Evolutionary conservation across 2,329 filamentous ascomycete species (phyloP).

Genomic region (Gnomoniopsis sp.): DNA sequence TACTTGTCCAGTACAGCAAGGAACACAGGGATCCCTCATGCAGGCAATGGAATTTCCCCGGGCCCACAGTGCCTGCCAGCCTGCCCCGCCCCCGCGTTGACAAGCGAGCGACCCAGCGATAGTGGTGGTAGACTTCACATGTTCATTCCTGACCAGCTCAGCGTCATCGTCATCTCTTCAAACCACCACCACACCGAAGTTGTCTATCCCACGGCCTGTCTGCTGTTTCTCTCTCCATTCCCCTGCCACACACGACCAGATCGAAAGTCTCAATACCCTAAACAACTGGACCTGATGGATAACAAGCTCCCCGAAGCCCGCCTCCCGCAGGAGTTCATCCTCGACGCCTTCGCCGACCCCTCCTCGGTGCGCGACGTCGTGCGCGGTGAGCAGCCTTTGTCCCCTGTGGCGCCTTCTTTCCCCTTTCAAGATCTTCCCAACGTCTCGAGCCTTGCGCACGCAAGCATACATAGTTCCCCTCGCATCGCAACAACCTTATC

Average conservation of each 20-base stretch:
- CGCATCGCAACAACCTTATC: neutral
- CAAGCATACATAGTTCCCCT: neutral
- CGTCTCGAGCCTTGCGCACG: neutral
- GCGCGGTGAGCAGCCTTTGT: slow-evolving; percentile 61
- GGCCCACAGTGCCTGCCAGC: neutral
- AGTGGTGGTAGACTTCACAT: neutral
- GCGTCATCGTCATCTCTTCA: neutral
- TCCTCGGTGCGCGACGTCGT: slow-evolving; percentile 87
- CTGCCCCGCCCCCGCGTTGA: neutral
- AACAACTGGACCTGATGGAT: too few species aligned
- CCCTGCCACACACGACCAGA: too few species aligned
- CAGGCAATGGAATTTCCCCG: too few species aligned
- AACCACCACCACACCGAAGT: neutral
- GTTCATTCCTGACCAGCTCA: neutral
- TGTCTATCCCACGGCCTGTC: neutral
- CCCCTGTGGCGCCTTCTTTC: slow-evolving; percentile 12
- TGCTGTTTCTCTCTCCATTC: too few species aligned
- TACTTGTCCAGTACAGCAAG: neutral
- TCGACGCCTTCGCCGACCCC: slow-evolving; percentile 92
- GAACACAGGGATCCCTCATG: neutral
- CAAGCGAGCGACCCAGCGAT: too few species aligned
- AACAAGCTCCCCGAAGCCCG: slow-evolving; percentile 35
- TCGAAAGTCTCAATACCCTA: too few species aligned
- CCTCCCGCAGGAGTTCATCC: slow-evolving; percentile 77
- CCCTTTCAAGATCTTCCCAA: slow-evolving; percentile 13